phyloP scores from a whole-genome alignment of 2,329 filamentous ascomycete species.

The Fusarium staphyleae region DNA sequence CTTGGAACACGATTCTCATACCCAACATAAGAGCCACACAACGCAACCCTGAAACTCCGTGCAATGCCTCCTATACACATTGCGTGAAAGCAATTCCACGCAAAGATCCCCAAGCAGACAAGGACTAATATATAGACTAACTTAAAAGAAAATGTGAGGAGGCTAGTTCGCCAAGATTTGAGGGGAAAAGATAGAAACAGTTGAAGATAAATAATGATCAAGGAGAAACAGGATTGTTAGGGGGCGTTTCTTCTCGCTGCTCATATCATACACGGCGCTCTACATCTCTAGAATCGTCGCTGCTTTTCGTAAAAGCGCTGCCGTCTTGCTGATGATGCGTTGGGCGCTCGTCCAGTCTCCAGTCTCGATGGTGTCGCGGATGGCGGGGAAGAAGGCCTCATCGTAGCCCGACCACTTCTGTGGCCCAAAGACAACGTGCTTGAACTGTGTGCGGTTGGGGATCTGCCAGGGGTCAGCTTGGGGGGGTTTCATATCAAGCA shows the following conservation, averaged over 20 bases:
- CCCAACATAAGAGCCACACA: constrained; percentile 26
- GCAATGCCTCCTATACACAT: constrained; percentile 46
- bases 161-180: constrained; percentile 24
- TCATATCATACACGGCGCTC: constrained; percentile 32
- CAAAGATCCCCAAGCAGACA: constrained; percentile 11
- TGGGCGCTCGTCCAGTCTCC: constrained; percentile 75
- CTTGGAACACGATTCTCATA: constrained; percentile 13
- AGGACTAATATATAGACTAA: constrained; percentile 28
- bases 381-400: constrained; percentile 66
- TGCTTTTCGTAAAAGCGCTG: constrained; percentile 70
- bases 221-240: too few relatives aligned
- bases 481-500: background rate
- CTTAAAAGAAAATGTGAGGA: constrained; percentile 23
- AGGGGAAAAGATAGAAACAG: constrained; percentile 6
- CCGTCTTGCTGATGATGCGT: constrained; percentile 73
- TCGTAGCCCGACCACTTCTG: constrained; percentile 69
- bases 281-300: constrained; percentile 48
- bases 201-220: constrained; percentile 7
- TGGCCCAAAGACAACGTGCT: constrained; percentile 89
- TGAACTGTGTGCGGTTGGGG: constrained; percentile 89
- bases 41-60: constrained; percentile 43
- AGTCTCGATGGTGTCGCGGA: constrained; percentile 78
- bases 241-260: constrained; percentile 2
- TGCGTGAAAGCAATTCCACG: constrained; percentile 20
- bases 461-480: constrained; percentile 58